These are phyloP conservation scores for Nannizzia gypsea DNA, from an alignment of 2,329 filamentous ascomycete genomes.

Conservation along the genomic window DNA sequence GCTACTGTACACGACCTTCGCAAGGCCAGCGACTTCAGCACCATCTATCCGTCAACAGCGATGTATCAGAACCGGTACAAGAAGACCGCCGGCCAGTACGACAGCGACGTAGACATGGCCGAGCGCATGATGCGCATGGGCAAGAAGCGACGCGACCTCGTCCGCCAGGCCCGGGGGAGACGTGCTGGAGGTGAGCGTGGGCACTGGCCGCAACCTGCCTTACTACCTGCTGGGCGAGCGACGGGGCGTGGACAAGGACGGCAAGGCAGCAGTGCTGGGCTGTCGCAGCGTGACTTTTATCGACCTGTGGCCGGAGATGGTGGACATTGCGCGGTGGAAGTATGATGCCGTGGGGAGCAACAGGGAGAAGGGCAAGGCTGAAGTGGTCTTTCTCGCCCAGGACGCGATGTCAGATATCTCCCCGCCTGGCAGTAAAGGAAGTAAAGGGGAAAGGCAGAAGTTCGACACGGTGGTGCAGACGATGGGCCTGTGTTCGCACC, in stretches of 20 bases:
- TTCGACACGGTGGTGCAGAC: conserved; percentile 41
- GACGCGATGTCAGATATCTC: conserved; percentile 21
- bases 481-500: conserved; percentile 40
- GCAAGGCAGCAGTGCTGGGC: conserved; percentile 21
- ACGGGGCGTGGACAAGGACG: conserved; percentile 22
- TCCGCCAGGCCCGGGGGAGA: conserved; percentile 33
- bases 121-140: conserved; percentile 35
- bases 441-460: conserved; percentile 11
- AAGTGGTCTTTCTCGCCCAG: conserved; percentile 25
- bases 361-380: conserved; percentile 6
- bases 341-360: conserved; percentile 24
- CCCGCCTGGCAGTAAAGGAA: background rate
- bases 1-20: conserved; percentile 34
- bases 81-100: conserved; percentile 32
- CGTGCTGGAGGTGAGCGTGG: conserved; percentile 40
- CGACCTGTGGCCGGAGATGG: conserved; percentile 39
- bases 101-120: conserved; percentile 35
- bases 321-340: conserved; percentile 35
- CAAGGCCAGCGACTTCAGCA: conserved; percentile 22
- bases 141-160: conserved; percentile 31
- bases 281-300: conserved; percentile 36
- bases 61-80: conserved; percentile 40
- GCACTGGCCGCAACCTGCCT: conserved; percentile 39
- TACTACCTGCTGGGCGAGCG: conserved; percentile 35
- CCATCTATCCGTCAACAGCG: conserved; percentile 24